Conservation (phyloP, 495 filamentous ascomycete species). For the Penicillium turbatum region DNA sequence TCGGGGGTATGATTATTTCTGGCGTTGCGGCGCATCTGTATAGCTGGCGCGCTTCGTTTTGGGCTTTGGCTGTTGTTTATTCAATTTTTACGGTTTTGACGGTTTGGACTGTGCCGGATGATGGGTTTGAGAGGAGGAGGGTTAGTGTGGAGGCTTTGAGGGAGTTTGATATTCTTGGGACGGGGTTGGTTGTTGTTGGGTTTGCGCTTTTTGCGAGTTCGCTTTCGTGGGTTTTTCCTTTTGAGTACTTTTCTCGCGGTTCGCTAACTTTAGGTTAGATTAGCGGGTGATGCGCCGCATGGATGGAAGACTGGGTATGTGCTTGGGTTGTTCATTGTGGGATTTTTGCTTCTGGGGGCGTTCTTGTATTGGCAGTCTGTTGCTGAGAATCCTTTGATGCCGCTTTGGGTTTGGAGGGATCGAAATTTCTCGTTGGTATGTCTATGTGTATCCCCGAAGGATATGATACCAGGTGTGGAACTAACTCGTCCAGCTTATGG, state of each 20-base stretch:
- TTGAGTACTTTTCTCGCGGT: too few species aligned
- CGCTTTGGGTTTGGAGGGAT: constrained; percentile 37
- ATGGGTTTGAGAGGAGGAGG: constrained; percentile 43
- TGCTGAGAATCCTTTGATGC: constrained; percentile 32
- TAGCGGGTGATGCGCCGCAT: constrained; percentile 48
- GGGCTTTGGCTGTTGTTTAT: constrained; percentile 59
- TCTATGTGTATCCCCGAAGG: not conserved
- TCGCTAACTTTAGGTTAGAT: constrained; percentile 25
- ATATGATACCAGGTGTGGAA: too few species aligned
- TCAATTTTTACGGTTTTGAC: constrained; percentile 54
- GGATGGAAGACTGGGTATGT: constrained; percentile 68
- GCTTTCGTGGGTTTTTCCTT: constrained; percentile 46
- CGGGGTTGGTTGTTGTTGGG: constrained; percentile 57
- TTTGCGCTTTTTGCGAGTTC: constrained; percentile 61
- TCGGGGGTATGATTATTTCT: constrained; percentile 60
- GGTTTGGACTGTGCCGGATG: constrained; percentile 60
- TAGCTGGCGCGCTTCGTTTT: constrained; percentile 64
- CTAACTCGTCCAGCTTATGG: constrained; percentile 25
- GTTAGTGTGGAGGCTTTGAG: constrained; percentile 48
- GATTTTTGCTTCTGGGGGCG: constrained; percentile 50
- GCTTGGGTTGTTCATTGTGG: constrained; percentile 57
- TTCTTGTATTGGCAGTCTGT: constrained; percentile 63
- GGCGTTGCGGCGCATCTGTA: constrained; percentile 65
- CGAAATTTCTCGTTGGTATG: constrained; percentile 36
- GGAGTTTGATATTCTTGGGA: constrained; percentile 62